Evolutionary conservation across 2,329 filamentous ascomycete species (phyloP).

Genomic region (Thyridium curvatum): DNA sequence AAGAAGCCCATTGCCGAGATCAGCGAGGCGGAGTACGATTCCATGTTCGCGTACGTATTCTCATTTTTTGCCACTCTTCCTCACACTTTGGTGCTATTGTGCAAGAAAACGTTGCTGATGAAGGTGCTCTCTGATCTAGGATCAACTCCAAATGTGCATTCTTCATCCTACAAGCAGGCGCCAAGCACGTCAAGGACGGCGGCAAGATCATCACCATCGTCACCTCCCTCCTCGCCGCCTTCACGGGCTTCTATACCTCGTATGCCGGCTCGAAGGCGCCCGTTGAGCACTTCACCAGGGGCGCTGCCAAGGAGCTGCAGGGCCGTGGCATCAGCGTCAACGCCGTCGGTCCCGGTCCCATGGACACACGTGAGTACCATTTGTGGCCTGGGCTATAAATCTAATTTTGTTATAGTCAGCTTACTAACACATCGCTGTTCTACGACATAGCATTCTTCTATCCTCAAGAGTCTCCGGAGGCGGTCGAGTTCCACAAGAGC

Average conservation of each 20-base stretch:
- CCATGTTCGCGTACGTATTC: slow-evolving; percentile 35
- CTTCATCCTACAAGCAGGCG: slow-evolving; percentile 35
- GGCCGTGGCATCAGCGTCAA: slow-evolving; percentile 25
- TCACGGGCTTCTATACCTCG: slow-evolving; percentile 36
- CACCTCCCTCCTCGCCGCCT: slow-evolving; percentile 37
- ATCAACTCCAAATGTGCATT: slow-evolving; percentile 40
- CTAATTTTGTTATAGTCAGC: not conserved
- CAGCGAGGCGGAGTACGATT: slow-evolving; percentile 36
- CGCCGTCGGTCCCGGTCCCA: slow-evolving; percentile 27
- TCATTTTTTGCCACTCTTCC: no score
- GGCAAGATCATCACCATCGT: slow-evolving; percentile 40
- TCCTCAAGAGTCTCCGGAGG: slow-evolving; percentile 31
- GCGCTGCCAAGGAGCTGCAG: slow-evolving; percentile 25
- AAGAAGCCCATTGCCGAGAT: slow-evolving; percentile 39
- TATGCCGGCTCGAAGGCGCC: slow-evolving; percentile 36
- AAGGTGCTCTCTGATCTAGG: no score
- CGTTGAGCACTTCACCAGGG: slow-evolving; percentile 31
- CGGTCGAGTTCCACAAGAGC: slow-evolving; percentile 36
- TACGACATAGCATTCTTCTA: slow-evolving; percentile 33
- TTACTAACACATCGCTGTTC: slow-evolving; percentile 3
- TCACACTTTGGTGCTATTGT: no score
- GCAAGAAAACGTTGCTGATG: no score
- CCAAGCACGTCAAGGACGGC: slow-evolving; percentile 32
- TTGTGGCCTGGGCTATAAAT: not conserved
- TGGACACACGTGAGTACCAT: slow-evolving; percentile 29